These are phyloP conservation scores for Nicotiana sylvestris DNA, from an alignment of 257 asterid genomes.

Conservation along the genomic window DNA sequence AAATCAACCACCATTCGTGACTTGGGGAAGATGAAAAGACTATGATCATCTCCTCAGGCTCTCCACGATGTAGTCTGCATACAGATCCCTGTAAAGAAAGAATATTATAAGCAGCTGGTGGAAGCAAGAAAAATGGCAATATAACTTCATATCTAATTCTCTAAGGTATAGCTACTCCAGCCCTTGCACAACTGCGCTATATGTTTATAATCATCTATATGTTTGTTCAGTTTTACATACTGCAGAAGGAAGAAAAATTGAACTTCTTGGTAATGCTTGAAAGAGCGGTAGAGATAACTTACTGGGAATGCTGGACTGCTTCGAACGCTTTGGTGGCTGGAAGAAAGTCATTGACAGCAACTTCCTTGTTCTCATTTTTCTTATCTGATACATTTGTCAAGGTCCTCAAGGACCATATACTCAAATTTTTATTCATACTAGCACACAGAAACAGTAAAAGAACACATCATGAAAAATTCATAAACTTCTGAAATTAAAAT, in stretches of 20 bases:
- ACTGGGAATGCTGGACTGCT: slow-evolving; percentile 82
- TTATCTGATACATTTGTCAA: slow-evolving; percentile 56
- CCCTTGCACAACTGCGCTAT: not conserved
- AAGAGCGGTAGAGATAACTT: slow-evolving; percentile 20
- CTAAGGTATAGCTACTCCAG: not conserved
- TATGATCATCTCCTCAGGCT: slow-evolving; percentile 60
- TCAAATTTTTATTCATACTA: not conserved
- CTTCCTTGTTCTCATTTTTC: slow-evolving; percentile 95
- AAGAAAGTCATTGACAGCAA: slow-evolving; percentile 73
- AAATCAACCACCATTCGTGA: not conserved
- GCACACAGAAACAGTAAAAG: not conserved
- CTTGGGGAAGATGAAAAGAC: slow-evolving; percentile 16
- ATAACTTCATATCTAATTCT: not conserved
- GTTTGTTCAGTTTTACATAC: not conserved
- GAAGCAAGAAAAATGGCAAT: not conserved
- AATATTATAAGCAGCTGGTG: not conserved
- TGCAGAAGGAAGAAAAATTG: not conserved
- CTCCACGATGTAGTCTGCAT: slow-evolving; percentile 80
- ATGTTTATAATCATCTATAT: not conserved
- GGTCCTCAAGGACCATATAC: slow-evolving; percentile 3
- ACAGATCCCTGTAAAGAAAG: slow-evolving; percentile 51
- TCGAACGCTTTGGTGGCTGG: slow-evolving; percentile 67
- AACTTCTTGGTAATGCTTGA: not conserved
- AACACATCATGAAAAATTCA: not conserved
- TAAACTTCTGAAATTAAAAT: not conserved